A percentile compares a stretch with the other conserved stretches of the same genome.
phyloP scores from a whole-genome alignment of 2,329 filamentous ascomycete species.

The Penicillium sclerotiorum region DNA sequence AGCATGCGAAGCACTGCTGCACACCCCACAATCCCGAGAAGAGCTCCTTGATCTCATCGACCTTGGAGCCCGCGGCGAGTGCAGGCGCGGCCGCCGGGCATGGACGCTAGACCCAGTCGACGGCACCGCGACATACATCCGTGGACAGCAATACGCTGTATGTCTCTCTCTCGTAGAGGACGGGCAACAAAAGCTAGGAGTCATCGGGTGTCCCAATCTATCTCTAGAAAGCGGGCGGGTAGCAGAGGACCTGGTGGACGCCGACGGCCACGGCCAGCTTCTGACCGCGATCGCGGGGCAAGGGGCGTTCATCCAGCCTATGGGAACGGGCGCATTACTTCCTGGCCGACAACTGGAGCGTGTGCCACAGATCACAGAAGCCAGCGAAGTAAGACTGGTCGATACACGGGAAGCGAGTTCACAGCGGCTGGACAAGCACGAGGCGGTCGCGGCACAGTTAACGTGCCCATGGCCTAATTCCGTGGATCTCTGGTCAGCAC shows the following conservation, averaged over 20 bases:
- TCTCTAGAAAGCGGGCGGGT: conserved; percentile 41
- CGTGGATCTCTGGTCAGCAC: conserved; percentile 55
- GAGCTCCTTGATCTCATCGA: conserved; percentile 67
- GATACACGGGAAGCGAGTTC: conserved; percentile 44
- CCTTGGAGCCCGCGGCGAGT: conserved; percentile 52
- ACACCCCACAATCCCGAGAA: conserved; percentile 49
- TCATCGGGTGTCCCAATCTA: conserved; percentile 66
- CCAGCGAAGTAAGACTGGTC: conserved; percentile 47
- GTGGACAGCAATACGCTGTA: conserved; percentile 64
- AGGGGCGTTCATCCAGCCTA: conserved; percentile 44
- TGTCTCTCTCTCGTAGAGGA: conserved; percentile 61
- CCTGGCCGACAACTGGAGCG: conserved; percentile 35
- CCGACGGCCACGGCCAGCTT: conserved; percentile 52
- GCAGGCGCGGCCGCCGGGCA: conserved; percentile 46
- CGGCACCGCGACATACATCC: conserved; percentile 64
- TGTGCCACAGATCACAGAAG: conserved; percentile 26
- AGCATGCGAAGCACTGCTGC: conserved; percentile 37
- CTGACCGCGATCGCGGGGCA: conserved; percentile 53
- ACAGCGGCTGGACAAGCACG: conserved; percentile 43
- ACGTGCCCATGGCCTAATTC: conserved; percentile 50
- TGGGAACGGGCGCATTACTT: conserved; percentile 38
- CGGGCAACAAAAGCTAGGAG: conserved; percentile 60
- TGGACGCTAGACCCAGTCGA: conserved; percentile 70
- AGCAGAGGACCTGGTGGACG: conserved; percentile 46
- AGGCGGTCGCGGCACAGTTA: conserved; percentile 43